phyloP scores from a whole-genome alignment of 305 asterid genomes.

The Solanum aculeatissimum region DNA sequence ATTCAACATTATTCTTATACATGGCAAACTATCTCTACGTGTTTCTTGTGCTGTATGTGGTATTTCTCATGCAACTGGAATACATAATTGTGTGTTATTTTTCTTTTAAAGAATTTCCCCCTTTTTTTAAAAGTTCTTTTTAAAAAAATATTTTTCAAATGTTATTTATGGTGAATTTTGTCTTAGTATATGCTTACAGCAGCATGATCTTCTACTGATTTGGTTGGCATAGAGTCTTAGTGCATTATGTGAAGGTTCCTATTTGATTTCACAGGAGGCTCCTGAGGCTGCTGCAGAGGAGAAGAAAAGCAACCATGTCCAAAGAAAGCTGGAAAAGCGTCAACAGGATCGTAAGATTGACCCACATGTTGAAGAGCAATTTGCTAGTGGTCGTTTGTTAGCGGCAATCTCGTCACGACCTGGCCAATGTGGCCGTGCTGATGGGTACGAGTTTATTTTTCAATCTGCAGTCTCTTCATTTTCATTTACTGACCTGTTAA shows the following conservation, averaged over 20 bases:
- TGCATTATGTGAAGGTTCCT: neutral
- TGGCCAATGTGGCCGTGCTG: conserved; percentile 49
- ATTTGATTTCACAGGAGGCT: conserved; percentile 7
- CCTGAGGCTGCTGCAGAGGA: conserved; percentile 21
- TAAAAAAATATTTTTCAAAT: neutral
- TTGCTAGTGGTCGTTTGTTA: conserved; percentile 28
- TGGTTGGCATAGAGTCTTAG: neutral
- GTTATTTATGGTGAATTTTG: neutral
- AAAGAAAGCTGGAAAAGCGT: conserved; percentile 31
- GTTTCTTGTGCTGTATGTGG: neutral
- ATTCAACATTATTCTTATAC: no score
- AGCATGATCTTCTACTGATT: neutral
- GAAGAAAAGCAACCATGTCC: conserved; percentile 36
- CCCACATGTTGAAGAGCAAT: conserved; percentile 40
- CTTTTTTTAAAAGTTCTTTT: neutral
- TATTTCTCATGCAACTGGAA: neutral
- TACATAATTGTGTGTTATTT: neutral
- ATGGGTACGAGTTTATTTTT: conserved; percentile 19
- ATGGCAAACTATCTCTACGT: no score
- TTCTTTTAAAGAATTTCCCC: neutral
- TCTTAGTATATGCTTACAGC: neutral
- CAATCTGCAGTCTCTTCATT: neutral
- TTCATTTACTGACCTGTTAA: neutral
- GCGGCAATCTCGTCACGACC: conserved; percentile 46
- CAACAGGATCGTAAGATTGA: conserved; percentile 33